Evolutionary conservation across 352 stramenopile genomes (phyloP), one percentile per base, ranked within the genome.

Genomic region (Phytopythium montanum): DNA sequence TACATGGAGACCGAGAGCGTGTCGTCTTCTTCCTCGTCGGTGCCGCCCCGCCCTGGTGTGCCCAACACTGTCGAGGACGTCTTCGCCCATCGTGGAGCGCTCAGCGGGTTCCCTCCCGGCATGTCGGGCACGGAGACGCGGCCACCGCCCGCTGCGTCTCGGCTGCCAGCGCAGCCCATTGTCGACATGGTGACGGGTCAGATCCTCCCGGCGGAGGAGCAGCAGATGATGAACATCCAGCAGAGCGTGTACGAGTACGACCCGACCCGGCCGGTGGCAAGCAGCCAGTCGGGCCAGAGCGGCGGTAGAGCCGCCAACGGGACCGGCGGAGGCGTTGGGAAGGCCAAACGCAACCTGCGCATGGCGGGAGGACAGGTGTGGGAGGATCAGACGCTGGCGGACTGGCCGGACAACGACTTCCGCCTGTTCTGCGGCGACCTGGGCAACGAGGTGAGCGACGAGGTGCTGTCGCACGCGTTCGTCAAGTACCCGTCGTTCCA

Each of bases 371-470:
- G 94, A 10, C 76, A 97, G 60, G 81, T 96, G 8, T 98, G 94
- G 94, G 85, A 94, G 25, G 95, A 99, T 64, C 53, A 66, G 34
- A 97, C 92, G 26, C 75, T 99, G 19, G 77, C 79, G 7, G 91
- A 99, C 57, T 99, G 95, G 95, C 95, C 95, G 0, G 87, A 97
- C 21, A 98, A 98, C 69, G 95, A 99, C 69, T 98, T 97, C 72
- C 88, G 95, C 2, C 72, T 99, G 18, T 99, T 98, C 68, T 94
- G 97, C 33, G 96, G 96, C 25, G 96, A 99, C 57, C 60, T 99
- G 33, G 89, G 90, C 54, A 96, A 96, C 54, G 94, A 98, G 61
- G 83, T 98, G 10, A 96, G 80, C 49, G 88, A 98, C 62, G 74
- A 96, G 61, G 62, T 97, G 48, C 63, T 96, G 16, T 68, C 76